These are phyloP conservation scores for Macroventuria anomochaeta DNA, from an alignment of 2,329 filamentous ascomycete species.

Conservation along the genomic window DNA sequence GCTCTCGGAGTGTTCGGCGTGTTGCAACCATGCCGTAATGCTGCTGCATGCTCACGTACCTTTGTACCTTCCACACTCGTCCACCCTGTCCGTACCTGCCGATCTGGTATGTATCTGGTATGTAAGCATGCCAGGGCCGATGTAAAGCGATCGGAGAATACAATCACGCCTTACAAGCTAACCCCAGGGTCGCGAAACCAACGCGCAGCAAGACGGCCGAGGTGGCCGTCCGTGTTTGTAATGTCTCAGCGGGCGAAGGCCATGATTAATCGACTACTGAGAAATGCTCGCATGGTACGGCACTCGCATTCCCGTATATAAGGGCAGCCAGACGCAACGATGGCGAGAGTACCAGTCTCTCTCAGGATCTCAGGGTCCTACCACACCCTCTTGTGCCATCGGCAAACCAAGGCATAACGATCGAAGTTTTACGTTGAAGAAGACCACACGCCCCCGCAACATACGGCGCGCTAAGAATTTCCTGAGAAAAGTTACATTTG, in stretches of 20 bases:
- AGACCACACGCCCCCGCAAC: conserved; percentile 21
- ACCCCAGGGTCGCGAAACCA: conserved; percentile 27
- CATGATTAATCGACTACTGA: conserved; percentile 36
- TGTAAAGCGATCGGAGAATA: conserved; percentile 41
- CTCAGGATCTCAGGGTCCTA: conserved; percentile 5
- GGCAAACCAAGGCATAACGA: conserved; percentile 28
- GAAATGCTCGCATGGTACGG: conserved; percentile 26
- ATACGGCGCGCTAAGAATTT: conserved; percentile 21
- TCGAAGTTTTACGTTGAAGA: conserved; percentile 13
- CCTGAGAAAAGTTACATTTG: conserved; percentile 20
- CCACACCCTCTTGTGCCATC: conserved; percentile 33
- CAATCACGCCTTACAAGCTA: conserved; percentile 43
- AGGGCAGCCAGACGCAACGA: conserved; percentile 11
- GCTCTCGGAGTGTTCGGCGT: neutral
- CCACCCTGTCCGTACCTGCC: conserved; percentile 9
- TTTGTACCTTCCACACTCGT: conserved; percentile 12
- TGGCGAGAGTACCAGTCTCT: neutral
- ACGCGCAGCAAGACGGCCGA: conserved; percentile 25
- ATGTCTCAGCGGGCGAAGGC: conserved; percentile 11
- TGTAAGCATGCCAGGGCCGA: conserved; percentile 39
- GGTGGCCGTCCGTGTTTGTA: conserved; percentile 13
- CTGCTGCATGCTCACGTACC: neutral
- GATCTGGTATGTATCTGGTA: neutral
- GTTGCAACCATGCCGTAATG: conserved; percentile 6
- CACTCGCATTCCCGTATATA: conserved; percentile 16